Percentiles rank a stretch among this genome's conserved stretches.
Evolutionary conservation across 2,329 filamentous ascomycete genomes (phyloP).

Genomic region (Rosellinia necatrix): DNA sequence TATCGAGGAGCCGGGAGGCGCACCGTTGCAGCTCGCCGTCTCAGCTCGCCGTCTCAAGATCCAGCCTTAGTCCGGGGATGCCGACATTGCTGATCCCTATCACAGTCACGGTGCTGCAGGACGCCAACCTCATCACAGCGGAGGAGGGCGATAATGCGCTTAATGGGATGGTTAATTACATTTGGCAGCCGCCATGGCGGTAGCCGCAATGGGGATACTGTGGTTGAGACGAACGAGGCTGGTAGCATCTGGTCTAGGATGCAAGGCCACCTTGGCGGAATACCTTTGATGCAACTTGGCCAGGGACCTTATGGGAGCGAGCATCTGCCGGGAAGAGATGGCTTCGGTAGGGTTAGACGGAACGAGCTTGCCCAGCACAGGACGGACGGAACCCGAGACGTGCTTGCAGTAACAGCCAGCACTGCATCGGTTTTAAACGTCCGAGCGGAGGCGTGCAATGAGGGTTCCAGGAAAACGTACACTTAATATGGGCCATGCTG

Average conservation of each 20-base stretch:
- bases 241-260: neutral
- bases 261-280: constrained; percentile 2
- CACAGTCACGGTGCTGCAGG: constrained; percentile 36
- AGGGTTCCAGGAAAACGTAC: neutral
- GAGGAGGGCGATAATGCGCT: constrained; percentile 39
- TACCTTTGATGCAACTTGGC: neutral
- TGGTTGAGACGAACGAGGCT: neutral
- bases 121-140: constrained; percentile 36
- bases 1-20: neutral
- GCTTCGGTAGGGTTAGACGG: neutral
- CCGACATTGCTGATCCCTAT: neutral
- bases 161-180: constrained; percentile 40
- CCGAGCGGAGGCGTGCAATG: neutral
- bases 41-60: neutral
- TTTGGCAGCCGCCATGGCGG: constrained; percentile 38
- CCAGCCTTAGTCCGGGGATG: neutral
- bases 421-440: neutral
- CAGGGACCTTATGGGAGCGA: neutral
- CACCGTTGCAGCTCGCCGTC: too few relatives aligned
- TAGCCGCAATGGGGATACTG: constrained; percentile 6
- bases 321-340: too few relatives aligned
- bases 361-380: constrained; percentile 3
- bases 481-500: neutral
- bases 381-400: constrained; percentile 3
- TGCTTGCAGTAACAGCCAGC: neutral